phyloP scores from a whole-genome alignment of 2,329 filamentous ascomycete species.

The Colletotrichum sp. region DNA sequence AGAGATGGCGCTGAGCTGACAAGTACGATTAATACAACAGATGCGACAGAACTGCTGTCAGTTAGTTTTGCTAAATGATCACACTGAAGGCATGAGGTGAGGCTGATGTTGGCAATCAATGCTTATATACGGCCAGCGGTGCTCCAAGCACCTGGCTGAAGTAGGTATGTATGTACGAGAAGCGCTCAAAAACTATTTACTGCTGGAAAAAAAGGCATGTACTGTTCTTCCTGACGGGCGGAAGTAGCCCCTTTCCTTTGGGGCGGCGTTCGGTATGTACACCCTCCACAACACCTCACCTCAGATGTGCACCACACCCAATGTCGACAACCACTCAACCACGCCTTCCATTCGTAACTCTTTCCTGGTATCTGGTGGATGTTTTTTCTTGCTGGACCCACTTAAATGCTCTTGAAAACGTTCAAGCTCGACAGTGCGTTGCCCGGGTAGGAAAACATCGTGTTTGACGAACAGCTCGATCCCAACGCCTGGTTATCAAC shows the following conservation, averaged over 20 bases:
- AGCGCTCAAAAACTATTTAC: background rate
- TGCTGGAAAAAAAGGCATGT: background rate
- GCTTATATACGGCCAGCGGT: background rate
- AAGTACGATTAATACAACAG: too few relatives aligned
- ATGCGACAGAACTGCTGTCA: too few relatives aligned
- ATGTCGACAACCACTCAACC: background rate
- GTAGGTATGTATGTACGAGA: background rate
- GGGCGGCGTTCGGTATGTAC: background rate
- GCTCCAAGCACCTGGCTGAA: background rate
- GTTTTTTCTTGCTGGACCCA: background rate
- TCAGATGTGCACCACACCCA: background rate
- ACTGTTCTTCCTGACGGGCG: too few relatives aligned
- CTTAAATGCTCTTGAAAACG: slow-evolving; percentile 58
- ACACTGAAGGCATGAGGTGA: background rate
- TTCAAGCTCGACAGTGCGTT: slow-evolving; percentile 61
- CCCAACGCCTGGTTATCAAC: slow-evolving; percentile 68
- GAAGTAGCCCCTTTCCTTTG: background rate
- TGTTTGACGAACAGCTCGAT: slow-evolving; percentile 68
- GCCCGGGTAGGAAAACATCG: slow-evolving; percentile 63
- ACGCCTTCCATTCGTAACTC: background rate
- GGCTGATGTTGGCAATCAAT: background rate
- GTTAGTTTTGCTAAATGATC: background rate
- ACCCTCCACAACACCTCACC: background rate
- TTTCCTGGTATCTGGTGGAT: background rate
- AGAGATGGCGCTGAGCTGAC: too few relatives aligned